These are phyloP conservation scores for Magnolia sinica DNA, from an alignment of 164 flowering plant species.

Conservation along the genomic window DNA sequence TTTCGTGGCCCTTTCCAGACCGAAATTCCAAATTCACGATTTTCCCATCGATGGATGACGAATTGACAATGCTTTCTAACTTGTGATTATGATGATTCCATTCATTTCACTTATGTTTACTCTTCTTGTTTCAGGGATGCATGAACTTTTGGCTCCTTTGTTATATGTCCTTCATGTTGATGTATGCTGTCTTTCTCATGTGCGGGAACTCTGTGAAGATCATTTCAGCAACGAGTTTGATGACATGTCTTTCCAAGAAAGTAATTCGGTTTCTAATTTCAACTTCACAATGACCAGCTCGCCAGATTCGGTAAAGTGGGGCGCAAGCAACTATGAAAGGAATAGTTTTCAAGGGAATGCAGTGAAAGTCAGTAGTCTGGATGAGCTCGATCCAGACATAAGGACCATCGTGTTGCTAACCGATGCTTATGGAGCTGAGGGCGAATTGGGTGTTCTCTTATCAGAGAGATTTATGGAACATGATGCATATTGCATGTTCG, in stretches of 20 bases:
- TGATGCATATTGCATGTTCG: conserved; percentile 96
- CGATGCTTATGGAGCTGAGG: conserved; percentile 98
- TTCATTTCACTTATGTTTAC: not conserved
- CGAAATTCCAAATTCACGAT: too few relatives aligned
- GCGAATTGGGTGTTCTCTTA: conserved; percentile 84
- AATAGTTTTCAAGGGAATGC: conserved; percentile 32
- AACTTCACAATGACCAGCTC: conserved; percentile 35
- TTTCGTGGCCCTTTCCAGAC: too few relatives aligned
- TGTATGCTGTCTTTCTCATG: conserved; percentile 62
- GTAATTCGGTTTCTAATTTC: conserved; percentile 45
- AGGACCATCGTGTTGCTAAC: conserved; percentile 60
- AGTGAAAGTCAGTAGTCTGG: conserved; percentile 32
- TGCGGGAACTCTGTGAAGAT: conserved; percentile 65
- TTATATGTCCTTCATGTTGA: conserved; percentile 90
- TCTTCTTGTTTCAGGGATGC: conserved; percentile 65
- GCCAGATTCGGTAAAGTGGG: conserved; percentile 27
- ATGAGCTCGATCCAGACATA: conserved; percentile 68
- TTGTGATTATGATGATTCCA: not conserved
- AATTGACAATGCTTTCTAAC: not conserved
- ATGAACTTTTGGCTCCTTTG: conserved; percentile 93
- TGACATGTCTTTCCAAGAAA: conserved; percentile 60
- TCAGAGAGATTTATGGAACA: conserved; percentile 95
- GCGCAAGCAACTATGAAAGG: conserved; percentile 22
- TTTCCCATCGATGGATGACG: too few relatives aligned
- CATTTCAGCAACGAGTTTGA: conserved; percentile 87